Base-by-base conservation (phyloP, 2,329 filamentous ascomycete species). In the Exutisphaerella laricina region DNA sequence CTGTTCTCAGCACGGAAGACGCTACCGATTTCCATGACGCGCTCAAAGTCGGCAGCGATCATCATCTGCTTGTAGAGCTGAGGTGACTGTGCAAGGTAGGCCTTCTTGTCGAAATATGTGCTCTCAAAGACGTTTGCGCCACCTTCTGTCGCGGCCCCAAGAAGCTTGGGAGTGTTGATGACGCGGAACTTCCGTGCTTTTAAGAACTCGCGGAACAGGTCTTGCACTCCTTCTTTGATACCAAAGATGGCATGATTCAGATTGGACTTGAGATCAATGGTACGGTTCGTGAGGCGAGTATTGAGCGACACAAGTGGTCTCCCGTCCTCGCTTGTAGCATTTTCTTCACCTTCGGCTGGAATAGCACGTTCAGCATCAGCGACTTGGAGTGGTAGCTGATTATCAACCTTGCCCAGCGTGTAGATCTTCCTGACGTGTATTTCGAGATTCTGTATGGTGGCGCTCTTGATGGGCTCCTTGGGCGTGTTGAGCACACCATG, bases 81-180 rank as follows among this genome's bases (percentile, higher is more conserved):
- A 4, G 86, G 87, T 4, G 79, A 84, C 64, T 89, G 85, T 4
- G 86, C 86, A 14, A 92, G 73, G 63, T 73, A 92, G 1, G 88
- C 90, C 53, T 84, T 79, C 60, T 84, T 79, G 54, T 84, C 86
- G 65, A 97, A 97, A 70, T 97, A 97, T 31, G 83, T 82, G 56
- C 97, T 73, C 57, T 83, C 77, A 66, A 98, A 97, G 29, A 97
- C 90, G 62, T 90, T 94, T 55, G 82, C 82, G 53, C 92, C 92
- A 58, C 92, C 90, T 70, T 98, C 92, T 3, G 88, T 92, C 4
- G 92, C 85, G 10, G 90, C 85, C 37, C 84, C 89, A 42, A 94
- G 86, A 31, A 98, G 74, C 65, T 88, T 90, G 7, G 92, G 88
- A 2, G 89, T 85, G 64, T 95, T 87, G 59, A 96, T 88, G 65